Evolutionary conservation across 352 stramenopile species (phyloP).

Genomic region (Phytopythium kandeliae): DNA sequence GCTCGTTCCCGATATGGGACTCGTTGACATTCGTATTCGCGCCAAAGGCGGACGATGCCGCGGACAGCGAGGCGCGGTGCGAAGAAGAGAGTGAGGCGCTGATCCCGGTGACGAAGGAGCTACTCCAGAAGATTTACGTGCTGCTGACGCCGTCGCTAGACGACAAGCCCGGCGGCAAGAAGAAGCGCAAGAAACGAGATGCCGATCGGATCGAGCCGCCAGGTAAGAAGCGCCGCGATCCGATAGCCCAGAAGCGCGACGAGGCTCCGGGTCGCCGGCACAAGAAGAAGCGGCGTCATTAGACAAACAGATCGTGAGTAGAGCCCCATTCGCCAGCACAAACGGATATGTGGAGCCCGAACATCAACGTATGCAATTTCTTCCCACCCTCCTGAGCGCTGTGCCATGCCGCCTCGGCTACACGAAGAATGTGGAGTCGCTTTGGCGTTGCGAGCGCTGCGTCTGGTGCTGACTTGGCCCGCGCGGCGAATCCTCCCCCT

Average conservation of each 20-base stretch:
- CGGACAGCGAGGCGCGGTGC: conserved; percentile 7
- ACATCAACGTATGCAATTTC: neutral
- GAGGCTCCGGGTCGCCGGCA: conserved; percentile 6
- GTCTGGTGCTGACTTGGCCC: neutral
- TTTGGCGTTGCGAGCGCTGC: neutral
- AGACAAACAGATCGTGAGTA: neutral
- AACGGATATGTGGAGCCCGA: too few species aligned
- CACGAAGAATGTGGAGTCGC: conserved; percentile 4
- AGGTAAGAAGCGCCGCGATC: conserved; percentile 7
- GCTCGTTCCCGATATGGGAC: conserved; percentile 95
- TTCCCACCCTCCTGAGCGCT: neutral
- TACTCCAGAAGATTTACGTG: conserved; percentile 63
- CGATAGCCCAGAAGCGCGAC: conserved; percentile 1
- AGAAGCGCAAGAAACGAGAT: conserved; percentile 34
- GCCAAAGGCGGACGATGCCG: conserved; percentile 12
- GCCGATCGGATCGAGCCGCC: conserved; percentile 2
- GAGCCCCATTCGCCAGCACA: too few species aligned
- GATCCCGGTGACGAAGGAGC: conserved; percentile 43
- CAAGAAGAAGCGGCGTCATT: conserved; percentile 6
- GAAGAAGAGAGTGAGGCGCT: conserved; percentile 7
- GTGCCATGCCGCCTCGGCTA: neutral
- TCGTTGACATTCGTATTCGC: conserved; percentile 93
- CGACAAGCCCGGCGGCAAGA: conserved; percentile 44
- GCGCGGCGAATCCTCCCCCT: neutral
- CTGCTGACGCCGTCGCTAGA: conserved; percentile 56